Conservation (phyloP, 1,284 basidiomycete genomes). For the Cryptococcus sp. region DNA sequence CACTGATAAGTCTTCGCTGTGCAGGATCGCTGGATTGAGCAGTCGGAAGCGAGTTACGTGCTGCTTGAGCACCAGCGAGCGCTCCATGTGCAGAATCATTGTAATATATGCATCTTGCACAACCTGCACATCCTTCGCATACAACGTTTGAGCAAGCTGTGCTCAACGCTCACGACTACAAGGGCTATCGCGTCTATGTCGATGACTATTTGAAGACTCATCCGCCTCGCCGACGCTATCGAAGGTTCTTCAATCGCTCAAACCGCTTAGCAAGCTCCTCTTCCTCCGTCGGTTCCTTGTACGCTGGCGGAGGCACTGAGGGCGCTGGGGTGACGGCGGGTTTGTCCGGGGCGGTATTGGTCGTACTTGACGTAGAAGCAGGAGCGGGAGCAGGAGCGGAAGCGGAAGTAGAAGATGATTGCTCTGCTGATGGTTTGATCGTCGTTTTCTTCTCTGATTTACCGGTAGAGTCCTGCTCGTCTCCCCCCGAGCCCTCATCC, state of each 20-base stretch:
- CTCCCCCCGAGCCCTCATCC: conserved; percentile 3
- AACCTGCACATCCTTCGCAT: neutral
- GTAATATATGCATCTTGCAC: neutral
- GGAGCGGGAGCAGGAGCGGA: conserved; percentile 1
- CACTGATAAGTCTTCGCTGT: too few relatives aligned
- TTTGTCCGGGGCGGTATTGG: too few relatives aligned
- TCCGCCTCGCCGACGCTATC: neutral
- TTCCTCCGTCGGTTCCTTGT: conserved; percentile 38
- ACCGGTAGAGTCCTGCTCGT: conserved; percentile 8
- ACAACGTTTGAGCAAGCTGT: neutral
- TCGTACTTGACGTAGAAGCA: neutral
- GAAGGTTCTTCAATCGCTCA: conserved; percentile 43
- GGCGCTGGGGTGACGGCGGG: neutral
- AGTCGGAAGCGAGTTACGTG: too few relatives aligned
- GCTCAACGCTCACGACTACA: neutral
- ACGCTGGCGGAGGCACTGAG: conserved; percentile 3
- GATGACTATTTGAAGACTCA: conserved; percentile 1
- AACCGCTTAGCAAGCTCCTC: conserved; percentile 49
- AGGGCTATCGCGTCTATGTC: neutral
- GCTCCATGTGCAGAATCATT: neutral
- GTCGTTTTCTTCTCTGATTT: neutral
- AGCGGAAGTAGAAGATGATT: conserved; percentile 4
- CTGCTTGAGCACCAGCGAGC: neutral
- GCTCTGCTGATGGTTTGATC: neutral
- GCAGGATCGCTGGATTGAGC: too few relatives aligned